Percentiles rank a stretch among this genome's conserved stretches.
Evolutionary conservation across 2,329 filamentous ascomycete species (phyloP).

Genomic region (Aureobasidium sp.): DNA sequence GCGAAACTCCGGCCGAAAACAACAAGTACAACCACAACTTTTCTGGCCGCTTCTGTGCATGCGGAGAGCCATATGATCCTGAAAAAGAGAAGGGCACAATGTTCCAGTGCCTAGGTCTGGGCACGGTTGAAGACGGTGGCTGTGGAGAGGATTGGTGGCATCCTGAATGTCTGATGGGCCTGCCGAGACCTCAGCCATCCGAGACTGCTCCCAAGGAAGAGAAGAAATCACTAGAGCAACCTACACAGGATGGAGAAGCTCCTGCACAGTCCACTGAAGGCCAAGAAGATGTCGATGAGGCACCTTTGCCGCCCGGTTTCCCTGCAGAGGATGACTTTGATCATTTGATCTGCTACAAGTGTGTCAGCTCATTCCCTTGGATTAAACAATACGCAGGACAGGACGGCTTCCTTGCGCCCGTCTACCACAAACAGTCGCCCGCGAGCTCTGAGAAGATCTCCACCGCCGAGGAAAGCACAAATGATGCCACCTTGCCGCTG

Average conservation of each 20-base stretch:
- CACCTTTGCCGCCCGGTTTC: conserved; percentile 75
- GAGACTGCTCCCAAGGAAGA: neutral
- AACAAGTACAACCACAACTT: conserved; percentile 98
- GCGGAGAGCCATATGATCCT: conserved; percentile 79
- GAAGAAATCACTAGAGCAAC: conserved; percentile 18
- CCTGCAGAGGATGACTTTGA: conserved; percentile 86
- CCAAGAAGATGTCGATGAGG: conserved; percentile 40
- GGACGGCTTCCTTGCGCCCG: conserved; percentile 68
- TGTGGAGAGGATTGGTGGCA: conserved; percentile 99
- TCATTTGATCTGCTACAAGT: conserved; percentile 89
- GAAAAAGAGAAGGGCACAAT: conserved; percentile 90
- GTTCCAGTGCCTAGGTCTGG: conserved; percentile 91
- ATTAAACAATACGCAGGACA: conserved; percentile 80
- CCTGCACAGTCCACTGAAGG: conserved; percentile 29
- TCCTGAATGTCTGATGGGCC: conserved; percentile 79
- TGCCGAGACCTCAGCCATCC: conserved; percentile 56
- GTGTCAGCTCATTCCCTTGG: conserved; percentile 81
- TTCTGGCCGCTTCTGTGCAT: conserved; percentile 84
- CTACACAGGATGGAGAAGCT: conserved; percentile 36
- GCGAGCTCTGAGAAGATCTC: neutral
- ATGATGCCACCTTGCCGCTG: neutral
- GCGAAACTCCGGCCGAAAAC: conserved; percentile 60
- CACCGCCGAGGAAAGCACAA: neutral
- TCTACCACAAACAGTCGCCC: conserved; percentile 37
- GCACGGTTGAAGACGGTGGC: conserved; percentile 70